Evolutionary conservation across 192 early-diverging fungal species (phyloP).

Genomic region (Gamsiella multidivaricata): DNA sequence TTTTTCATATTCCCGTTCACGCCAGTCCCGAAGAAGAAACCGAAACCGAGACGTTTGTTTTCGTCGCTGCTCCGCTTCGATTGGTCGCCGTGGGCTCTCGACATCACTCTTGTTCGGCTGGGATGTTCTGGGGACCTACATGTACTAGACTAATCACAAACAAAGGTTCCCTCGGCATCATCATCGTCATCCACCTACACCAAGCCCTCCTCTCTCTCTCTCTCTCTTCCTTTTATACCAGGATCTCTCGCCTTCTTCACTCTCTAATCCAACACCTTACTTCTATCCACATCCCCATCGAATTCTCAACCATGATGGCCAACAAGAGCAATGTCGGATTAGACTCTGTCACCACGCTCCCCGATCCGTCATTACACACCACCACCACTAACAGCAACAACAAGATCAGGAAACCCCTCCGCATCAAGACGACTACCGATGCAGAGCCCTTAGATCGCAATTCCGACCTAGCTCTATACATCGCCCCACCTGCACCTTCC

Average conservation of each 20-base stretch:
- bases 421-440: not conserved
- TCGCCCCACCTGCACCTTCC: conserved; percentile 6
- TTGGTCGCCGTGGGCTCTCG: not conserved
- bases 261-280: not conserved
- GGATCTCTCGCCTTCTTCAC: not conserved
- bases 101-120: too few species aligned
- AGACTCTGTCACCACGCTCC: not conserved
- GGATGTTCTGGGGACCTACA: too few species aligned
- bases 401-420: too few species aligned
- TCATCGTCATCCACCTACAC: too few species aligned
- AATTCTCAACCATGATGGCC: not conserved
- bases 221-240: too few species aligned
- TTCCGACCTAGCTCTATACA: too few species aligned
- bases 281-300: not conserved
- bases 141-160: too few species aligned
- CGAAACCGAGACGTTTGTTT: too few species aligned
- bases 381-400: too few species aligned
- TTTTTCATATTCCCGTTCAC: too few species aligned
- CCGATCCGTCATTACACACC: not conserved
- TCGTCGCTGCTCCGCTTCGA: not conserved
- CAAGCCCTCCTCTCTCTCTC: not conserved
- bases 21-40: too few species aligned
- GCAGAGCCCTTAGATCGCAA: conserved; percentile 1
- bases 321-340: not conserved
- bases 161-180: too few species aligned